Evolutionary conservation across 495 filamentous ascomycete species (phyloP).

Genomic region (Aspergillus leporis): DNA sequence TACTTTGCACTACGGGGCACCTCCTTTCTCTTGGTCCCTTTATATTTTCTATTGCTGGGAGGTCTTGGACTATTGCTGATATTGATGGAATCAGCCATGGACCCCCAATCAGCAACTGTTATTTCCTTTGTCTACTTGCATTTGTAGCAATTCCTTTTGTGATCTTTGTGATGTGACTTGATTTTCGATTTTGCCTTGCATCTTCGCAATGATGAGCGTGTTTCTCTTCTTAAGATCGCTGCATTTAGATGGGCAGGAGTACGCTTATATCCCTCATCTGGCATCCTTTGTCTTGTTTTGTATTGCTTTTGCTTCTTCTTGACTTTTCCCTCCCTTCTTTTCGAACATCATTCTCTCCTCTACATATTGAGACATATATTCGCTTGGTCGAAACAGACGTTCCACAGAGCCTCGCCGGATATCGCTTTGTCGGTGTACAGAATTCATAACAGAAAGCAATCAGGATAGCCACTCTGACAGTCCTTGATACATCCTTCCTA

Average conservation of each 20-base stretch:
- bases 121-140: constrained; percentile 24
- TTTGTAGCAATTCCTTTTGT: constrained; percentile 19
- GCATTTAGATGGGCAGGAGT: constrained; percentile 48
- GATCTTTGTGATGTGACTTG: constrained; percentile 21
- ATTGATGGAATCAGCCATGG: constrained; percentile 13
- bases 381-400: constrained; percentile 10
- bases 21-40: constrained; percentile 5
- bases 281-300: constrained; percentile 15
- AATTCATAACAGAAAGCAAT: constrained; percentile 1
- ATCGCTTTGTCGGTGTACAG: constrained; percentile 1
- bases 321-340: background rate
- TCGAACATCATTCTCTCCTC: constrained; percentile 4
- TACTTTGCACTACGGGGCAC: constrained; percentile 1
- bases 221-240: constrained; percentile 29
- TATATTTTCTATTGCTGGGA: constrained; percentile 13
- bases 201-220: constrained; percentile 46
- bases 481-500: constrained; percentile 1
- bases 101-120: constrained; percentile 15
- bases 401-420: constrained; percentile 4
- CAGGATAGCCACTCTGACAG: constrained; percentile 5
- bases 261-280: constrained; percentile 34
- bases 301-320: constrained; percentile 13
- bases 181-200: constrained; percentile 34
- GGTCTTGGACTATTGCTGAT: constrained; percentile 13
- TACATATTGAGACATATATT: constrained; percentile 16